phyloP scores from a whole-genome alignment of 2,329 filamentous ascomycete species.

The Sordariomycetes sp. region DNA sequence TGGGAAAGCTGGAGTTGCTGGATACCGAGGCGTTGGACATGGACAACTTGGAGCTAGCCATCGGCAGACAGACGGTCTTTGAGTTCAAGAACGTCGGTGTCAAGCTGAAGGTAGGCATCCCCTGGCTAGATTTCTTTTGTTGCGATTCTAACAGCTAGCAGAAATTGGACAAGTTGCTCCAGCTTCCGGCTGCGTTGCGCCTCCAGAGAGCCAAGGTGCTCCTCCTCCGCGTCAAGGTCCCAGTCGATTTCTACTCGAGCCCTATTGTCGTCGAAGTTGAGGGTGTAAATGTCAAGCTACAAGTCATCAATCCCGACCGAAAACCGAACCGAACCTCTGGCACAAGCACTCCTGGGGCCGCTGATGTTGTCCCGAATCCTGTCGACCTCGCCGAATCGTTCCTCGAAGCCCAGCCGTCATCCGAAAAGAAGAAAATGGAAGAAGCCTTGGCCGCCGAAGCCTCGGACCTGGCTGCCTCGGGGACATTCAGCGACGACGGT shows the following conservation, averaged over 20 bases:
- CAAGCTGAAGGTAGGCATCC: conserved; percentile 56
- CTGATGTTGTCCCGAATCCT: conserved; percentile 51
- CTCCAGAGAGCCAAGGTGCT: conserved; percentile 68
- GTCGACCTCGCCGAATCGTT: conserved; percentile 71
- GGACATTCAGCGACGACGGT: conserved; percentile 50
- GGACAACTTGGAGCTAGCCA: conserved; percentile 74
- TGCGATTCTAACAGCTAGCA: conserved; percentile 22
- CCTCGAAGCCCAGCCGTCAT: conserved; percentile 58
- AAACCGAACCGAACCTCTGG: conserved; percentile 24
- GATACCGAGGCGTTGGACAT: conserved; percentile 81
- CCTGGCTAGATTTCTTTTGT: not conserved
- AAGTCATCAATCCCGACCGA: conserved; percentile 31
- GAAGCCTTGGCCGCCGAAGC: conserved; percentile 56
- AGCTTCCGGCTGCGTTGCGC: conserved; percentile 63
- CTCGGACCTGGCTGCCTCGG: conserved; percentile 52
- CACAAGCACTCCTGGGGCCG: conserved; percentile 25
- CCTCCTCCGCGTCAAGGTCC: conserved; percentile 71
- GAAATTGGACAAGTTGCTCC: conserved; percentile 70
- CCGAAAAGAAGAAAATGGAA: conserved; percentile 60
- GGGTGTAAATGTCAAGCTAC: conserved; percentile 65
- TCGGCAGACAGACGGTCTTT: conserved; percentile 73
- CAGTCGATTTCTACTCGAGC: conserved; percentile 79
- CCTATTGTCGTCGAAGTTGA: conserved; percentile 76
- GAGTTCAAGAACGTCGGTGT: conserved; percentile 83
- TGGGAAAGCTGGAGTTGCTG: conserved; percentile 75